These are phyloP conservation scores for Trichosporon coremiiforme DNA, from an alignment of 1,284 basidiomycete genomes.

Conservation along the genomic window DNA sequence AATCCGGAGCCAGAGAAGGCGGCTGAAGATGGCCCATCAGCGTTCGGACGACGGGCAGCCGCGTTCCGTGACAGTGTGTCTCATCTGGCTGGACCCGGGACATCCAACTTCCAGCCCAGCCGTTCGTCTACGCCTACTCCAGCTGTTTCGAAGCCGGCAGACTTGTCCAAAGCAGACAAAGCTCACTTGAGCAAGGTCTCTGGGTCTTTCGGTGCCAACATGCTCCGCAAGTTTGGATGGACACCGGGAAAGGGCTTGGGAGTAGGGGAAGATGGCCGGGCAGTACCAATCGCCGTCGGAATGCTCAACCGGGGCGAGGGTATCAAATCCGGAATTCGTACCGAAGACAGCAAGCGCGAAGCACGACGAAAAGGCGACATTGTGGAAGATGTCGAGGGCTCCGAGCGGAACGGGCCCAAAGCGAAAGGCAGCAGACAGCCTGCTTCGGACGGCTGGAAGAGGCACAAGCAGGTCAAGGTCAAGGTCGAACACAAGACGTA, in stretches of 20 bases:
- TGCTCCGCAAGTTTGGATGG: conserved; percentile 97
- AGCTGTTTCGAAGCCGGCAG: conserved; percentile 53
- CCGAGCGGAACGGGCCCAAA: conserved; percentile 12
- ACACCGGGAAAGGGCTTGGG: conserved; percentile 79
- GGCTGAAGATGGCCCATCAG: conserved; percentile 22
- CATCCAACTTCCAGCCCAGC: conserved; percentile 24
- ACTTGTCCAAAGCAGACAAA: conserved; percentile 67
- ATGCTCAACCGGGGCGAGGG: conserved; percentile 70
- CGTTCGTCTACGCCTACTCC: conserved; percentile 28
- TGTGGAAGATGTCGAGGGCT: conserved; percentile 60
- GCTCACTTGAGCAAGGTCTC: conserved; percentile 77
- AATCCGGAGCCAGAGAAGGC: background rate
- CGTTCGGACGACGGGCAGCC: conserved; percentile 39
- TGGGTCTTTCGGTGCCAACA: conserved; percentile 75
- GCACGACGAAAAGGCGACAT: conserved; percentile 65
- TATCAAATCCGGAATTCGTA: conserved; percentile 84
- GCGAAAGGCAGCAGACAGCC: background rate
- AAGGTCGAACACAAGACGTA: conserved; percentile 91
- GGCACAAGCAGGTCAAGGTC: conserved; percentile 77
- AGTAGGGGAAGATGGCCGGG: conserved; percentile 74
- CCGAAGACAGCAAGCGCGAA: conserved; percentile 82
- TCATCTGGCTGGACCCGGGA: background rate
- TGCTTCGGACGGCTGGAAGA: conserved; percentile 54
- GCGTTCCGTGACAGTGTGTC: conserved; percentile 34
- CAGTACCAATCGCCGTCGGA: conserved; percentile 81